phyloP scores from a whole-genome alignment of 2,329 filamentous ascomycete species.

The Aspergillus fructus region DNA sequence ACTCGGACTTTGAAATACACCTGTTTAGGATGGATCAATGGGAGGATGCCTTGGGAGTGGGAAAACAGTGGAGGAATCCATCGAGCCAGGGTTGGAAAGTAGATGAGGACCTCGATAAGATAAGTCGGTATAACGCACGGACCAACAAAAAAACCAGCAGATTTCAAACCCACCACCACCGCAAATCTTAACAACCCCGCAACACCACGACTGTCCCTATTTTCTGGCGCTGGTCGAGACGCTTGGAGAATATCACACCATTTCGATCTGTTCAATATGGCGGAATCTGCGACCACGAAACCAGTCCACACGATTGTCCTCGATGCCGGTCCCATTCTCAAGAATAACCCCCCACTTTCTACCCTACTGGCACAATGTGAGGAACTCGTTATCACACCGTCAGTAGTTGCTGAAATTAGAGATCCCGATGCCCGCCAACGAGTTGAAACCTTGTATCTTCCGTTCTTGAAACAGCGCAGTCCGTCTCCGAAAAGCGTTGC shows the following conservation, averaged over 20 bases:
- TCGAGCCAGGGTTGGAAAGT: background rate
- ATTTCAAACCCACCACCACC: conserved; percentile 12
- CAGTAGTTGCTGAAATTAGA: conserved; percentile 82
- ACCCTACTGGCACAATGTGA: conserved; percentile 77
- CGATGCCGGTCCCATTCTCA: conserved; percentile 89
- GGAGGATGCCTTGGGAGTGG: too few relatives aligned
- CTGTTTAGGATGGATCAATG: too few relatives aligned
- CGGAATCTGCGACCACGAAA: conserved; percentile 48
- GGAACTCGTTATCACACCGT: conserved; percentile 76
- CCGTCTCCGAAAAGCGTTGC: conserved; percentile 76
- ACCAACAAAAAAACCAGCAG: conserved; percentile 32
- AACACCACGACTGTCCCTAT: background rate
- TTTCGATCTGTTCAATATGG: conserved; percentile 17
- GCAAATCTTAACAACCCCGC: background rate
- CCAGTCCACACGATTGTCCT: conserved; percentile 80
- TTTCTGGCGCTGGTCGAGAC: background rate
- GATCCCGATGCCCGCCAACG: conserved; percentile 77
- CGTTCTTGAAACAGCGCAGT: conserved; percentile 75
- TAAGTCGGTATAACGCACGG: conserved; percentile 36
- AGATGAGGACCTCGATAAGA: conserved; percentile 23
- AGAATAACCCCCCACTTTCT: conserved; percentile 83
- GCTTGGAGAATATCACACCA: background rate
- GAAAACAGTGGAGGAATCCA: too few relatives aligned
- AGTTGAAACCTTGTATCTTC: conserved; percentile 79
- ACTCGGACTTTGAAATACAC: too few relatives aligned